A percentile compares a stretch with the other conserved stretches of the same genome.
These are phyloP conservation scores for Carpinus viminea DNA, from an alignment of 306 rosid genomes.

Conservation along the genomic window DNA sequence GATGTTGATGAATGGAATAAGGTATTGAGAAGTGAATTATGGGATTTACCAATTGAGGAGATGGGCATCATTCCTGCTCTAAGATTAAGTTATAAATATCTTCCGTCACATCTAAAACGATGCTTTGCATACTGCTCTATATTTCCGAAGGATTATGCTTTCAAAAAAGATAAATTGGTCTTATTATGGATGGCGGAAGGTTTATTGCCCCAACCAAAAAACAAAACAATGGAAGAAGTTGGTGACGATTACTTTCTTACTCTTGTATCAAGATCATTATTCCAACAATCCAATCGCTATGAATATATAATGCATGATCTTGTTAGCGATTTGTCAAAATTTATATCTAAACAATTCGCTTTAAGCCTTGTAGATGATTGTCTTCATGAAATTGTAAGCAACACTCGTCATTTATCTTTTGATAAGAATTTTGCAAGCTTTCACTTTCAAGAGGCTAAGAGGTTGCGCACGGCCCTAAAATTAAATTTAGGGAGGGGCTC, in stretches of 20 bases:
- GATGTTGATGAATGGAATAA: neutral
- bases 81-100: conserved; percentile 13
- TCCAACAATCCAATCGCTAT: neutral
- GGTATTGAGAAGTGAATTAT: conserved; percentile 11
- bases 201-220: neutral
- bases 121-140: conserved; percentile 24
- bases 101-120: neutral
- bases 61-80: conserved; percentile 6
- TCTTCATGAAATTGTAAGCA: too few species aligned
- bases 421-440: fast-evolving
- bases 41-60: neutral
- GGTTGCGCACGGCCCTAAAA: too few species aligned
- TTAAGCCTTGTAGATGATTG: too few species aligned
- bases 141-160: conserved; percentile 6
- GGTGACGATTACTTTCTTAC: conserved; percentile 16
- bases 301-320: too few species aligned
- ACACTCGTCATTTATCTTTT: too few species aligned
- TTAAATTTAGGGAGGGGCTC: too few species aligned
- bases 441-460: too few species aligned
- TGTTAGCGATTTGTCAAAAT: too few species aligned
- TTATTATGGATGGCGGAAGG: conserved; percentile 27
- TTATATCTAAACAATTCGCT: too few species aligned
- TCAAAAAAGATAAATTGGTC: conserved; percentile 7
- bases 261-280: conserved; percentile 22
- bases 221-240: conserved; percentile 1